These are phyloP conservation scores for Mycena venus DNA, from an alignment of 768 basidiomycete species.

Conservation along the genomic window DNA sequence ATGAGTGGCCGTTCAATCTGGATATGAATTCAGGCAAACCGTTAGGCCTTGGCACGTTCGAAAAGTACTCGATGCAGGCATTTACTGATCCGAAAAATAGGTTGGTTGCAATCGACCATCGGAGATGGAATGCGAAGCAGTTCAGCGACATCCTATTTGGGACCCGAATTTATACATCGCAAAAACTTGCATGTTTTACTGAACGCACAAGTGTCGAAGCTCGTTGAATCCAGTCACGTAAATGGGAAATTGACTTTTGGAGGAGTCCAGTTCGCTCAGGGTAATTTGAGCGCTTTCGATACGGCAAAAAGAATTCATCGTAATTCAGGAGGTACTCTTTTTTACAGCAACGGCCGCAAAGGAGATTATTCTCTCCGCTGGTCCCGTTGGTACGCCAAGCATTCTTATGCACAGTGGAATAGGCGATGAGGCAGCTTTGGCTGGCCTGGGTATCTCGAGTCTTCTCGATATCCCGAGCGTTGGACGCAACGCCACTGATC, in stretches of 20 bases:
- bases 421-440: slow-evolving; percentile 15
- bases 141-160: slow-evolving; percentile 30
- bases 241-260: not conserved
- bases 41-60: slow-evolving; percentile 44
- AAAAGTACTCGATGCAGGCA: slow-evolving; percentile 36
- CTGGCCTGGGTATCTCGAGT: slow-evolving; percentile 21
- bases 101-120: slow-evolving; percentile 10
- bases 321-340: too few species aligned
- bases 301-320: not conserved
- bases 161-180: slow-evolving; percentile 28
- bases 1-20: slow-evolving; percentile 42
- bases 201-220: slow-evolving; percentile 15
- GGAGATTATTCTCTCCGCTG: slow-evolving; percentile 33
- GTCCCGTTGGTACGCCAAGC: slow-evolving; percentile 42
- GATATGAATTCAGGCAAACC: slow-evolving; percentile 48
- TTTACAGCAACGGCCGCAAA: slow-evolving; percentile 8
- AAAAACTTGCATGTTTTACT: slow-evolving; percentile 31
- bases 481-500: too few species aligned
- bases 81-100: slow-evolving; percentile 39
- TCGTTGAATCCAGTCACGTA: not conserved
- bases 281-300: too few species aligned
- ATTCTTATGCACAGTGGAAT: slow-evolving; percentile 42
- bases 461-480: slow-evolving; percentile 38
- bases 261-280: slow-evolving; percentile 28
- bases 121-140: slow-evolving; percentile 28